These are phyloP conservation scores for Geranium incanum DNA, from an alignment of 441 rosid species.

Conservation along the genomic window DNA sequence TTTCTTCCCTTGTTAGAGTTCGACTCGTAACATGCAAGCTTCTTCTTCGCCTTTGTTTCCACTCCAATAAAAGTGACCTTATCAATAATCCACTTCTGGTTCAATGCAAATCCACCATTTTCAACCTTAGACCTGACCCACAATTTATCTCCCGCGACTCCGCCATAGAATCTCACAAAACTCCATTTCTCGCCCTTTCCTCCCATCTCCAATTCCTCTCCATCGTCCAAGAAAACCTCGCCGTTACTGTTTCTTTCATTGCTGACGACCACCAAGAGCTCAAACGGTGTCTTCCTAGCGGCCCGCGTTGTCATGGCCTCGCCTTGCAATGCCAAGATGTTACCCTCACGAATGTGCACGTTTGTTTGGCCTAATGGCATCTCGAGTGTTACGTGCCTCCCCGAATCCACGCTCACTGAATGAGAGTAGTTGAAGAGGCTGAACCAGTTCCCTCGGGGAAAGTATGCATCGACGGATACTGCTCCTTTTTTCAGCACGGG, in stretches of 20 bases:
- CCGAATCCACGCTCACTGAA: constrained; percentile 13
- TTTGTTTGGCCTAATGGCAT: constrained; percentile 42
- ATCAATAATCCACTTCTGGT: constrained; percentile 39
- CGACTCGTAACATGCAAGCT: neutral
- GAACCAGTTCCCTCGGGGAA: constrained; percentile 56
- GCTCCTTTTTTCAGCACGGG: constrained; percentile 37
- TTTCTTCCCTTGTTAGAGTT: neutral
- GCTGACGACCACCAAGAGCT: constrained; percentile 48
- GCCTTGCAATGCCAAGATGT: constrained; percentile 65
- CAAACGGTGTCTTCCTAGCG: constrained; percentile 48
- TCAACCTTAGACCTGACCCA: constrained; percentile 37
- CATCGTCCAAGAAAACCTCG: constrained; percentile 61
- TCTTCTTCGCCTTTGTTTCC: constrained; percentile 11
- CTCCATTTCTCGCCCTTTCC: constrained; percentile 42
- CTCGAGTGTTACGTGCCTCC: constrained; percentile 1
- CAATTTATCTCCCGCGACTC: constrained; percentile 19
- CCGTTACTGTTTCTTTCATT: constrained; percentile 33
- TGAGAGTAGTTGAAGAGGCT: constrained; percentile 46
- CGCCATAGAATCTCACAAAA: constrained; percentile 36
- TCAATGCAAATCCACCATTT: constrained; percentile 46
- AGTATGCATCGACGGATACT: constrained; percentile 40
- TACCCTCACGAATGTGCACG: constrained; percentile 58
- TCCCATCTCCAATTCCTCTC: constrained; percentile 51
- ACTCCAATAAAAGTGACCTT: constrained; percentile 54
- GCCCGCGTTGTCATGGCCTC: constrained; percentile 56